Conservation (phyloP, 2,329 filamentous ascomycete species). For the Hypoxylon sp. region DNA sequence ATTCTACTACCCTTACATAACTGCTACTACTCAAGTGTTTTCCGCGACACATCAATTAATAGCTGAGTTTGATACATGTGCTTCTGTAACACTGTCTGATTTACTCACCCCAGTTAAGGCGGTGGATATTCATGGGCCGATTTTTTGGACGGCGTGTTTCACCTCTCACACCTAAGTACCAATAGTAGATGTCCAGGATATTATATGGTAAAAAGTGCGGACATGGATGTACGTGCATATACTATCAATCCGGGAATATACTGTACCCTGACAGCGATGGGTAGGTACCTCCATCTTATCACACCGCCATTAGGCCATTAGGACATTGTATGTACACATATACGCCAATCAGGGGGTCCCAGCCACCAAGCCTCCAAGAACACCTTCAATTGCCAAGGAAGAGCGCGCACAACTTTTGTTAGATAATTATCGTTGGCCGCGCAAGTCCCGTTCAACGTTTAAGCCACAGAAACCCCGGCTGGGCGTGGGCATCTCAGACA, state of each 20-base stretch:
- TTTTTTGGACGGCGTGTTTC: slow-evolving; percentile 39
- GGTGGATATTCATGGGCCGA: slow-evolving; percentile 27
- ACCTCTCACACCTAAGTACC: slow-evolving; percentile 22
- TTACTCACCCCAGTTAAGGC: slow-evolving; percentile 19
- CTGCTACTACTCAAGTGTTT: slow-evolving; percentile 10
- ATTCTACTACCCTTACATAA: slow-evolving; percentile 17
- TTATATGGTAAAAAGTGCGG: slow-evolving; percentile 2
- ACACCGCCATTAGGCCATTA: slow-evolving; percentile 43
- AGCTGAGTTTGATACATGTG: slow-evolving; percentile 17
- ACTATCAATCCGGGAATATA: slow-evolving; percentile 15
- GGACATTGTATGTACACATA: slow-evolving; percentile 6
- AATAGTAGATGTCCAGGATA: slow-evolving; percentile 10
- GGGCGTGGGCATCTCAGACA: slow-evolving; percentile 23
- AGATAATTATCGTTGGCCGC: slow-evolving; percentile 17
- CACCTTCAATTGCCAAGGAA: slow-evolving; percentile 11
- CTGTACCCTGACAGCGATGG: slow-evolving; percentile 5
- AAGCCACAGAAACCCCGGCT: slow-evolving; percentile 24
- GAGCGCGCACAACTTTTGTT: slow-evolving; percentile 11
- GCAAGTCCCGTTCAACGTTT: slow-evolving; percentile 17
- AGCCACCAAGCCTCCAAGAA: slow-evolving; percentile 30
- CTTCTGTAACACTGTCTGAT: slow-evolving; percentile 32
- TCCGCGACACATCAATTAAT: slow-evolving; percentile 14
- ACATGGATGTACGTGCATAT: slow-evolving; percentile 7
- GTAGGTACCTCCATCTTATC: slow-evolving; percentile 32
- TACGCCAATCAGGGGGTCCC: slow-evolving; percentile 28